Evolutionary conservation across 208 protist genomes (phyloP), one percentile per base, ranked within the genome.

Genomic region (Trypanosoma platydactyli): DNA sequence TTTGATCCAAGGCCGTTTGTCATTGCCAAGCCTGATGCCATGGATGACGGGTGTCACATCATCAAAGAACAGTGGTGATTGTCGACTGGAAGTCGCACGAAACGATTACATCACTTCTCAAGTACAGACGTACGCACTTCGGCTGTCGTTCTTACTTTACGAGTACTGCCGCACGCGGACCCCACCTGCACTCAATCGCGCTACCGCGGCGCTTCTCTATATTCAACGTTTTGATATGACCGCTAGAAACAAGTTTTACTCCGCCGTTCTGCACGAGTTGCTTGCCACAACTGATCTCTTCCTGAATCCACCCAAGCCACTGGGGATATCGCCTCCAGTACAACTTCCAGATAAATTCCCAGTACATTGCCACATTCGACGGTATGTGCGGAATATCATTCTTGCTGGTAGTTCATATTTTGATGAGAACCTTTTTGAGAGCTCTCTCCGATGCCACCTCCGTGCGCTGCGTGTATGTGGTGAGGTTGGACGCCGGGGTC

Each of bases 371-470:
- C 68, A 71, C 44, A 45, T 90, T n/a, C 82, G 88, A n/a, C 56
- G 58, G 27, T 94, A 81, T 63, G 81, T 68, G 13, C 55, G 58
- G 22, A 67, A 77, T 50, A 54, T 84, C 56, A 68, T 84, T 35
- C 58, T 75, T 64, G 84, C 84, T 9, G 88, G 81, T 27, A 62
- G 59, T 44, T 68, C 76, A n/a, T 91, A 91, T 73, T 54, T 68
- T 22, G 67, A 71, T 11, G 81, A 72, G 27, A 79, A 78, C 41
- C 65, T 80, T 20, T 56, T 69, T 20, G 77, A 89, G 53, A 61
- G 64, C 45, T 61, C 88, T 5, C 64, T 94, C 41, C 81, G 88
- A 20, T 91, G 84, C 71, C 90, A 87, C 59, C 64, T 91, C 60
- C 79, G 80, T 25, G 83, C 82, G 48, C 59, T 86, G 29, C 68